A percentile compares a stretch with the other conserved stretches of the same genome.
phyloP scores from a whole-genome alignment of 2,329 filamentous ascomycete species.

The Gaeumannomyces tritici region DNA sequence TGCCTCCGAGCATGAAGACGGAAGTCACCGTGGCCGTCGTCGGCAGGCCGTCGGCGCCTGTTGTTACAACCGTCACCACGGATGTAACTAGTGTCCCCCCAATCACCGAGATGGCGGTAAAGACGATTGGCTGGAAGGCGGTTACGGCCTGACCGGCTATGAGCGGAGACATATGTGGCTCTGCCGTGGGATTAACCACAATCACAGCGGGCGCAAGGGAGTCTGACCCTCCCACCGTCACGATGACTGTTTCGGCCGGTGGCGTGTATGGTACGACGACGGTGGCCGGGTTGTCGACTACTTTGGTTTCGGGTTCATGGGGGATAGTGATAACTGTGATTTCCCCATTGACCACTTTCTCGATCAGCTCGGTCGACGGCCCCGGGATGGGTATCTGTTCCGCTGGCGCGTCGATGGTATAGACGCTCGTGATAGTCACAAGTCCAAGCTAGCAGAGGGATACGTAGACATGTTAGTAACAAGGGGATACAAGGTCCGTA shows the following conservation, averaged over 20 bases:
- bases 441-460: slow-evolving; percentile 5
- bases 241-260: background rate
- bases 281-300: background rate
- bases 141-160: too few species aligned
- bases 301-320: background rate
- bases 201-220: background rate
- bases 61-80: slow-evolving; percentile 11
- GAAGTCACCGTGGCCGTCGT: slow-evolving; percentile 14
- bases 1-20: slow-evolving; percentile 17
- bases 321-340: background rate
- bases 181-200: background rate
- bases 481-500: background rate
- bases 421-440: slow-evolving; percentile 12
- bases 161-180: background rate
- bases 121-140: slow-evolving; percentile 9
- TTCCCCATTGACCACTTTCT: slow-evolving; percentile 11
- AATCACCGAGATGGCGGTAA: slow-evolving; percentile 8
- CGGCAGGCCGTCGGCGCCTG: slow-evolving; percentile 13
- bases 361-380: slow-evolving; percentile 13
- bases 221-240: background rate
- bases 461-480: background rate
- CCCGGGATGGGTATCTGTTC: background rate
- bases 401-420: slow-evolving; percentile 6
- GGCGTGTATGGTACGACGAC: background rate
- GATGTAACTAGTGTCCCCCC: slow-evolving; percentile 10